Evolutionary conservation across 306 rosid genomes (phyloP).

Genomic region (Psophocarpus tetragonolobus): DNA sequence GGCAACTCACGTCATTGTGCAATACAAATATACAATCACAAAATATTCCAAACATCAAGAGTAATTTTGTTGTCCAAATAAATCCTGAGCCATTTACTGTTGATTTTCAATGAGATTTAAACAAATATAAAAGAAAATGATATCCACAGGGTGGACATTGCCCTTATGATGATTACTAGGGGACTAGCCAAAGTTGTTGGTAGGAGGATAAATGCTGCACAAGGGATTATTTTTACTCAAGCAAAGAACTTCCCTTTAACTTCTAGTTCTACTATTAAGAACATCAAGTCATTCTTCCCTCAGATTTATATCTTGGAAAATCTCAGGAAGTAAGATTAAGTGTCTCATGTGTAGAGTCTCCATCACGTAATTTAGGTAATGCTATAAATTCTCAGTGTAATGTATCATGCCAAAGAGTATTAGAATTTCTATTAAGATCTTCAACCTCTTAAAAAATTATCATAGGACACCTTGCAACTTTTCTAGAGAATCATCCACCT

Average conservation of each 20-base stretch:
- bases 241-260: neutral
- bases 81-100: neutral
- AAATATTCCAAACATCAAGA: neutral
- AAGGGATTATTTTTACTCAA: neutral
- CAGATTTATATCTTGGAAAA: neutral
- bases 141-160: neutral
- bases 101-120: neutral
- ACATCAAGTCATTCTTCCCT: neutral
- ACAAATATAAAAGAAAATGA: neutral
- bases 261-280: neutral
- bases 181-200: neutral
- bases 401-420: neutral
- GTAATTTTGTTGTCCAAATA: neutral
- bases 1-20: neutral
- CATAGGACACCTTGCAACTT: neutral
- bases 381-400: neutral
- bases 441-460: neutral
- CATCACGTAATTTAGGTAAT: neutral
- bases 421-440: neutral
- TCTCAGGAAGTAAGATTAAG: neutral
- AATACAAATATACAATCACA: neutral
- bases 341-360: neutral
- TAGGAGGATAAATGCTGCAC: neutral
- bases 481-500: neutral
- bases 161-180: neutral